phyloP scores from a whole-genome alignment of 73 alveolate genomes.

The Paramecium octaurelia region DNA sequence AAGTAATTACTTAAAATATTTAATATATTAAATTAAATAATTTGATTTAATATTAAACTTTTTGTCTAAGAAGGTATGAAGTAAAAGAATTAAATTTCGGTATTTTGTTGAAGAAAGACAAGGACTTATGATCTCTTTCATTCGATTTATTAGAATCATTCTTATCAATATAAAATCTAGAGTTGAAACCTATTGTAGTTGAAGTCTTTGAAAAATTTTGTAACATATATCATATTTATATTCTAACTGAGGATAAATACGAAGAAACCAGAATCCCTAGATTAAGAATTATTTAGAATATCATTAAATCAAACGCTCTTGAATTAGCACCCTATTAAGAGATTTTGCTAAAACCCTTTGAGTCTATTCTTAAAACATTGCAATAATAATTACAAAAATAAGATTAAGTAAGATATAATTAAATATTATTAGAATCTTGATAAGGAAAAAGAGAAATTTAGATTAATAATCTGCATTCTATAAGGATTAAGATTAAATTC shows the following conservation, averaged over 20 bases:
- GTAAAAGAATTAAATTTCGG: constrained; percentile 47
- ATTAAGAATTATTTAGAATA: background rate
- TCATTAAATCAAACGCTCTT: background rate
- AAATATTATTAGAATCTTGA: background rate
- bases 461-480: background rate
- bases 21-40: background rate
- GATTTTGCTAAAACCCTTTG: background rate
- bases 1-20: background rate
- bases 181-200: background rate
- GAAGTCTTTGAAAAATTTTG: background rate
- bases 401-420: background rate
- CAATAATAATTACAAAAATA: background rate
- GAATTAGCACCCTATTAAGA: background rate
- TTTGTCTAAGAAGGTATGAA: background rate
- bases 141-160: constrained; percentile 14
- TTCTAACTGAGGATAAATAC: background rate
- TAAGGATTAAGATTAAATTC: background rate
- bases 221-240: background rate
- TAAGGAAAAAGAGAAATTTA: background rate
- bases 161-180: background rate
- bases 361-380: background rate
- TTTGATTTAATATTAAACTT: background rate
- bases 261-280: constrained; percentile 30
- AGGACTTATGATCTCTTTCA: constrained; percentile 3
- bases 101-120: constrained; percentile 7